Conservation (phyloP, 163 green algal species). For the Chlorella variabilis region DNA sequence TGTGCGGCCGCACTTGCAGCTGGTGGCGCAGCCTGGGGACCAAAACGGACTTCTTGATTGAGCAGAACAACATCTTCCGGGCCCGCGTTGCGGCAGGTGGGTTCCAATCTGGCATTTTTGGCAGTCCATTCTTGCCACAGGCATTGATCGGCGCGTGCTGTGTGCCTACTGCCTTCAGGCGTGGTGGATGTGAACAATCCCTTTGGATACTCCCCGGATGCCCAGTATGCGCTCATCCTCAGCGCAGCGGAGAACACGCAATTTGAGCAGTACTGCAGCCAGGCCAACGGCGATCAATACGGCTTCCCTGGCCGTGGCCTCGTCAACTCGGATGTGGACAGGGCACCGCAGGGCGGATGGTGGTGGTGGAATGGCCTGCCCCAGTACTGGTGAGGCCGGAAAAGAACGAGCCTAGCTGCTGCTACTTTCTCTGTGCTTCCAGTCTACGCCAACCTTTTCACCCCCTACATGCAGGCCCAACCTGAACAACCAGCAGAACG, state of each 20-base stretch:
- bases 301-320: constrained; percentile 54
- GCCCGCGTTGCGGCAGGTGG: constrained; percentile 11
- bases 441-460: not conserved
- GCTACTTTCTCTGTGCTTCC: not conserved
- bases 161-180: not conserved
- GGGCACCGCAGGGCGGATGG: constrained; percentile 29
- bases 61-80: constrained; percentile 27
- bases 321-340: not conserved
- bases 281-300: constrained; percentile 41
- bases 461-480: constrained; percentile 44
- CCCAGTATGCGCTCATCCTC: constrained; percentile 33
- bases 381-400: constrained; percentile 51
- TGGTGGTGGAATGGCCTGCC: constrained; percentile 73
- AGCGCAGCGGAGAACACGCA: constrained; percentile 45
- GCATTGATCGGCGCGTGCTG: too few species aligned
- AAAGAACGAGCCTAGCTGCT: not conserved
- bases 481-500: constrained; percentile 61
- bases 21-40: constrained; percentile 52
- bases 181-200: constrained; percentile 26
- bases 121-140: too few species aligned
- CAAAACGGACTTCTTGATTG: constrained; percentile 8
- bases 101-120: not conserved
- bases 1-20: constrained; percentile 59
- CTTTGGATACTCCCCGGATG: constrained; percentile 33
- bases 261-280: constrained; percentile 58